Evolutionary conservation across 169 alveolate genomes (phyloP).

Genomic region (Hepatocystis sp.): DNA sequence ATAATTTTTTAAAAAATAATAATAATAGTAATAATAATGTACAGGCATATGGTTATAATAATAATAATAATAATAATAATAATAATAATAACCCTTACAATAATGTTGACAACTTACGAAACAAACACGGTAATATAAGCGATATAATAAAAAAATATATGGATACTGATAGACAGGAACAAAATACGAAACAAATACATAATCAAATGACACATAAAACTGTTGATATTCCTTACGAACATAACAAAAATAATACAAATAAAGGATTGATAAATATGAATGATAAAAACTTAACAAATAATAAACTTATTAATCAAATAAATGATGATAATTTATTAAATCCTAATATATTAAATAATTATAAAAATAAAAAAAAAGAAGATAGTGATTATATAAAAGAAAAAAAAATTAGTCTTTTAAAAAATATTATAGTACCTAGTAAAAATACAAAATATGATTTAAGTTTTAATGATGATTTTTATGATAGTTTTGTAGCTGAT

Average conservation of each 20-base stretch:
- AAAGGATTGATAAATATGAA: neutral
- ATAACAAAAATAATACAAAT: neutral
- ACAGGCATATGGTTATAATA: too few relatives aligned
- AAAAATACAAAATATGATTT: slow-evolving; percentile 30
- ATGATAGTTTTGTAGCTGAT: slow-evolving; percentile 33
- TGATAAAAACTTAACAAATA: neutral
- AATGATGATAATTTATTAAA: slow-evolving; percentile 4
- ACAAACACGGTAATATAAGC: slow-evolving; percentile 13
- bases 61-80: neutral
- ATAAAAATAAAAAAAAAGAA: slow-evolving; percentile 53
- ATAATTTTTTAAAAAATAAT: neutral
- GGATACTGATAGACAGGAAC: slow-evolving; percentile 9
- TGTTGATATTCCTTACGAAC: neutral
- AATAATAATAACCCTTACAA: neutral
- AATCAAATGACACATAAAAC: neutral
- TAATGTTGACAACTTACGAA: slow-evolving; percentile 1
- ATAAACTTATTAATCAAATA: too few relatives aligned
- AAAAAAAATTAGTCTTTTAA: slow-evolving; percentile 49
- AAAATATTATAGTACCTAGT: slow-evolving; percentile 50
- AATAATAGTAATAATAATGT: neutral
- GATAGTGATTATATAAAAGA: slow-evolving; percentile 62
- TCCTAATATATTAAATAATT: slow-evolving; percentile 13
- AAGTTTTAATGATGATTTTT: slow-evolving; percentile 54
- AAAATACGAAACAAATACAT: slow-evolving; percentile 1
- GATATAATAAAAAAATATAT: slow-evolving; percentile 39